phyloP scores from a whole-genome alignment of 139 green algal species.

The Chlorella sp. region DNA sequence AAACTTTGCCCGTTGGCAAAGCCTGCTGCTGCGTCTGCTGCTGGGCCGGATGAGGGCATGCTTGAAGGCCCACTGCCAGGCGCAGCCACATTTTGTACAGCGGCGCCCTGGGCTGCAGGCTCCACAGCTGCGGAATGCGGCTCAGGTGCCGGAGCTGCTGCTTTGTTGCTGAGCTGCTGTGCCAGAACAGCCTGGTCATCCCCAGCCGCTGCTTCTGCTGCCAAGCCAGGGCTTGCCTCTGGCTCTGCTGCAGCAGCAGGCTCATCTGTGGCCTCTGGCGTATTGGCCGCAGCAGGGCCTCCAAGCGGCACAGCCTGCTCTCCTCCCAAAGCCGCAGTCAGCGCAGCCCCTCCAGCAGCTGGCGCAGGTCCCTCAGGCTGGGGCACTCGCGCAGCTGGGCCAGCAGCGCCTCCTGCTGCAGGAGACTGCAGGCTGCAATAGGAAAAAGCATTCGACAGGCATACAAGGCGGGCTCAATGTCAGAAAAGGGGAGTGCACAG shows the following conservation, averaged over 20 bases:
- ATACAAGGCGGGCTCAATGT: no score
- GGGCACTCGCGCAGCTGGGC: not conserved
- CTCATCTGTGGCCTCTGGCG: no score
- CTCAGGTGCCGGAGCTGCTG: not conserved
- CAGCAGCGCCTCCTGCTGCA: not conserved
- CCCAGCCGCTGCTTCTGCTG: not conserved
- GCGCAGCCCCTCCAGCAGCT: not conserved
- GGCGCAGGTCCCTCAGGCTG: not conserved
- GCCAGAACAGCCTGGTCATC: not conserved
- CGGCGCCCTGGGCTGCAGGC: not conserved
- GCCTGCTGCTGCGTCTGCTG: no score
- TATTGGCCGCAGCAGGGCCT: no score
- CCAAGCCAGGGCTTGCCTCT: not conserved
- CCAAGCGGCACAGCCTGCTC: not conserved
- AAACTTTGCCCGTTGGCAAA: no score
- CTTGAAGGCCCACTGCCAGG: not conserved
- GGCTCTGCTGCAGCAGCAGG: not conserved
- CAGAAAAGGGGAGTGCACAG: no score
- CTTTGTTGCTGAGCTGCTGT: not conserved
- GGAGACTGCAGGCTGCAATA: no score
- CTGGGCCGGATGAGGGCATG: no score
- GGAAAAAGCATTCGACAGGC: no score
- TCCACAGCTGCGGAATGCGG: not conserved
- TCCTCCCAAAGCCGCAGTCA: not conserved
- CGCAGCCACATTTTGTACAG: no score